Evolutionary conservation across 345 rosid genomes (phyloP).

Genomic region (Rubroshorea leprosula): DNA sequence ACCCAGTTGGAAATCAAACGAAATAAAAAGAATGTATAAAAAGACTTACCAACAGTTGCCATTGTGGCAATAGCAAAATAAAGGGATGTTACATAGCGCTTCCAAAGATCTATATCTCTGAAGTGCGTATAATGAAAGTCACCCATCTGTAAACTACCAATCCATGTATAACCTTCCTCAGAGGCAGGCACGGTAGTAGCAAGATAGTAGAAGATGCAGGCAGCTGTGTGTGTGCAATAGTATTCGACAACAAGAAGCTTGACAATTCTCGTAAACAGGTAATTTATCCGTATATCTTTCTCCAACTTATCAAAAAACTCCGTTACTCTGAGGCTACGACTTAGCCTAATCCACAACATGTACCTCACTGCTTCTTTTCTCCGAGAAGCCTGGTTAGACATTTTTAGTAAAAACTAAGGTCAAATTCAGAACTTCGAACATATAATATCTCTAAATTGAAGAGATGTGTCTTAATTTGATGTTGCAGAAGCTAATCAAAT

Average conservation of each 20-base stretch:
- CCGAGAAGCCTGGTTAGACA: constrained; percentile 42
- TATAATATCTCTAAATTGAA: too few relatives aligned
- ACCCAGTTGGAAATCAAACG: background rate
- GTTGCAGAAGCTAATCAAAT: background rate
- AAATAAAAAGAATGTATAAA: background rate
- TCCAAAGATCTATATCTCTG: constrained; percentile 74
- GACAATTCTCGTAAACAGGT: constrained; percentile 67
- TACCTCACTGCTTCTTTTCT: constrained; percentile 67
- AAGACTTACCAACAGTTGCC: constrained; percentile 74
- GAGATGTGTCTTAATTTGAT: too few relatives aligned
- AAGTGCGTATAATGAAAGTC: constrained; percentile 52
- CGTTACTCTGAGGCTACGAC: constrained; percentile 49
- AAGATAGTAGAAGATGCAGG: constrained; percentile 85
- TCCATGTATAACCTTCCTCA: constrained; percentile 81
- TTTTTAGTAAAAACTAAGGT: background rate
- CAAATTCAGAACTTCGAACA: too few relatives aligned
- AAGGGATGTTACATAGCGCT: constrained; percentile 61
- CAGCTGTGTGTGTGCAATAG: constrained; percentile 89
- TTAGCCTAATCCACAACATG: constrained; percentile 68
- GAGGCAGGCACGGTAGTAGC: constrained; percentile 78
- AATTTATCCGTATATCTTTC: constrained; percentile 76
- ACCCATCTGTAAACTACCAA: constrained; percentile 85
- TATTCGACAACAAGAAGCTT: constrained; percentile 85
- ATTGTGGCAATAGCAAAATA: constrained; percentile 85
- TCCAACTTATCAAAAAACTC: constrained; percentile 71